Evolutionary conservation across 768 basidiomycete species (phyloP).

Genomic region (Naganishia antarctica): DNA sequence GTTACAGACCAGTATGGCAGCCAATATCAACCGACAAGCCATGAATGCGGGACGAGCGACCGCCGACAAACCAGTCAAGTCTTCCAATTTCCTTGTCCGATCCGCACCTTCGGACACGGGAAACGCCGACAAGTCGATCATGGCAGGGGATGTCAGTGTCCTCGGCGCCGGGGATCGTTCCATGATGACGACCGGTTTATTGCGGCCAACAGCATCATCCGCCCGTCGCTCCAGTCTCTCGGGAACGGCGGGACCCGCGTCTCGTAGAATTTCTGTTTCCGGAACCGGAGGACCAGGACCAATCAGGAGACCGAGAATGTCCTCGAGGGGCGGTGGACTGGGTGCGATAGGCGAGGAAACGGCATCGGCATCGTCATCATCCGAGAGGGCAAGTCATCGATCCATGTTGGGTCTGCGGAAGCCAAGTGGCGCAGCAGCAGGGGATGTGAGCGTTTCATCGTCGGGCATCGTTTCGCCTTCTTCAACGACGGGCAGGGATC

Average conservation of each 20-base stretch:
- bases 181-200: neutral
- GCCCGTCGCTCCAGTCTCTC: conserved; percentile 17
- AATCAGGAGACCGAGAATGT: neutral
- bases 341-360: conserved; percentile 16
- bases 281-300: conserved; percentile 2
- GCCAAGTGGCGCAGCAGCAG: neutral
- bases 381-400: conserved; percentile 11
- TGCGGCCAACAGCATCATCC: conserved; percentile 6
- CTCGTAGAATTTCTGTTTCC: neutral
- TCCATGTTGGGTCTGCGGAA: conserved; percentile 10
- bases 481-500: neutral
- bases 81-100: conserved; percentile 9
- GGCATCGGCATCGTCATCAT: neutral
- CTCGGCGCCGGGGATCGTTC: conserved; percentile 3
- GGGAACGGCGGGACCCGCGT: conserved; percentile 6
- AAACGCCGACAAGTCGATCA: neutral
- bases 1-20: conserved; percentile 14
- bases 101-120: neutral
- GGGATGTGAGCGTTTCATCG: conserved; percentile 2
- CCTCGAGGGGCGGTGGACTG: neutral
- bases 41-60: neutral
- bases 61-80: neutral
- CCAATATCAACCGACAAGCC: neutral
- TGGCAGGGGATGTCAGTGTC: conserved; percentile 2
- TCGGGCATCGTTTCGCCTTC: neutral